Percentiles rank a stretch among this genome's conserved stretches.
Evolutionary conservation across 1,139 yeast species (phyloP).

Genomic region (Geotrichum fermentans): DNA sequence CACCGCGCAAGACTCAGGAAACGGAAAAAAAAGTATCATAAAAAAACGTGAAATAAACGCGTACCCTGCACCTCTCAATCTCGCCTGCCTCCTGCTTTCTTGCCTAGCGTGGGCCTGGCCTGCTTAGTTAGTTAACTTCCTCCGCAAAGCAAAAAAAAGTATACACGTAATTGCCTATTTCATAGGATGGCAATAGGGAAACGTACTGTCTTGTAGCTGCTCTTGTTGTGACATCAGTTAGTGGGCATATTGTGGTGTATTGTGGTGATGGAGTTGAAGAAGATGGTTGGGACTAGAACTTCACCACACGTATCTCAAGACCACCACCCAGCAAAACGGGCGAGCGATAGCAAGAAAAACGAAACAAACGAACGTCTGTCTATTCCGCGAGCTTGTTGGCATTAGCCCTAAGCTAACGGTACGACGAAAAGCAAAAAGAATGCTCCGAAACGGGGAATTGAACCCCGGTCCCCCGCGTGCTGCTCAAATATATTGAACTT

Average conservation of each 20-base stretch:
- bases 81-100: conserved; percentile 23
- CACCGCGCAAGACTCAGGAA: too few relatives aligned
- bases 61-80: conserved; percentile 31
- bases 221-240: neutral
- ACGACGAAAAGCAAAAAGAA: neutral
- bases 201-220: neutral
- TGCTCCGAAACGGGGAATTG: conserved; percentile 11
- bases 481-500: neutral
- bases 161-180: neutral
- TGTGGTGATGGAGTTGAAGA: too few relatives aligned
- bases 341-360: neutral
- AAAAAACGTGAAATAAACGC: conserved; percentile 6
- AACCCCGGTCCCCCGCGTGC: conserved; percentile 13
- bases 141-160: neutral
- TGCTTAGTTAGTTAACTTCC: neutral
- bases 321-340: neutral
- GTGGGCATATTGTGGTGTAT: neutral
- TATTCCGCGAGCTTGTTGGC: too few relatives aligned
- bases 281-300: too few relatives aligned
- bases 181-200: too few relatives aligned
- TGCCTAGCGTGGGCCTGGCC: conserved; percentile 6
- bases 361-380: neutral
- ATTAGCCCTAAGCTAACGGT: too few relatives aligned
- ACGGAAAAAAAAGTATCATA: too few relatives aligned
- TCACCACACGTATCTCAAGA: too few relatives aligned